Percentiles rank a stretch among this genome's conserved stretches.
These are phyloP conservation scores for Panellus pusillus DNA, from an alignment of 768 basidiomycete species.

Conservation along the genomic window DNA sequence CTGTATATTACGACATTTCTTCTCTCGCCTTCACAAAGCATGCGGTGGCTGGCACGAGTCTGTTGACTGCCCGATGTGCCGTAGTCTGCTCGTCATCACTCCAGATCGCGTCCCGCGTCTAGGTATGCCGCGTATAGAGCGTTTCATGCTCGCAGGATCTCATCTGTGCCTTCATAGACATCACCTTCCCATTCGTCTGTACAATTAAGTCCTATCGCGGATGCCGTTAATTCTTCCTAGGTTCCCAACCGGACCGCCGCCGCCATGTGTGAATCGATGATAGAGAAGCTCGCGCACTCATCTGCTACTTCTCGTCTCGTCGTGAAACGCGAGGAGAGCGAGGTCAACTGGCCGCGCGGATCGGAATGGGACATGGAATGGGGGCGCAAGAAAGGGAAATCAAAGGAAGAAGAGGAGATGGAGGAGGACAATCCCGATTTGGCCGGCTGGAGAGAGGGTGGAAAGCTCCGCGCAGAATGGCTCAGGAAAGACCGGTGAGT, in stretches of 20 bases:
- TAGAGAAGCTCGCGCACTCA: slow-evolving; percentile 44
- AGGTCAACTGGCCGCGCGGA: slow-evolving; percentile 32
- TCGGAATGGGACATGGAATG: slow-evolving; percentile 37
- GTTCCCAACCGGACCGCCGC: slow-evolving; percentile 60
- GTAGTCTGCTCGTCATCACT: slow-evolving; percentile 50
- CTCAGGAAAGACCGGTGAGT: slow-evolving; percentile 53
- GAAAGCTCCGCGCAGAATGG: slow-evolving; percentile 56
- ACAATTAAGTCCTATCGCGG: background rate
- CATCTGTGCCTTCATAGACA: slow-evolving; percentile 17
- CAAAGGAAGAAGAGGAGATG: slow-evolving; percentile 36
- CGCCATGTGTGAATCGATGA: slow-evolving; percentile 49
- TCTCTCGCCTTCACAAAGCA: slow-evolving; percentile 59
- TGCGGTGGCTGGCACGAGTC: slow-evolving; percentile 70
- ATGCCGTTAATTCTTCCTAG: background rate
- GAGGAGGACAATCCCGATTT: slow-evolving; percentile 36
- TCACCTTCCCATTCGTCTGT: slow-evolving; percentile 55
- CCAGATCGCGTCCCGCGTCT: slow-evolving; percentile 53
- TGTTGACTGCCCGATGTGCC: slow-evolving; percentile 70
- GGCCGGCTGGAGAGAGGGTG: slow-evolving; percentile 54
- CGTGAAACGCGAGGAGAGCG: slow-evolving; percentile 44
- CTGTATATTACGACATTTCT: slow-evolving; percentile 69
- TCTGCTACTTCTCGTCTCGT: slow-evolving; percentile 35
- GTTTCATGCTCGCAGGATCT: background rate
- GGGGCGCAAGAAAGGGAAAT: slow-evolving; percentile 30
- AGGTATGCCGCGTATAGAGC: slow-evolving; percentile 4